Evolutionary conservation across 345 rosid species (phyloP).

Genomic region (Dipteronia sinensis): DNA sequence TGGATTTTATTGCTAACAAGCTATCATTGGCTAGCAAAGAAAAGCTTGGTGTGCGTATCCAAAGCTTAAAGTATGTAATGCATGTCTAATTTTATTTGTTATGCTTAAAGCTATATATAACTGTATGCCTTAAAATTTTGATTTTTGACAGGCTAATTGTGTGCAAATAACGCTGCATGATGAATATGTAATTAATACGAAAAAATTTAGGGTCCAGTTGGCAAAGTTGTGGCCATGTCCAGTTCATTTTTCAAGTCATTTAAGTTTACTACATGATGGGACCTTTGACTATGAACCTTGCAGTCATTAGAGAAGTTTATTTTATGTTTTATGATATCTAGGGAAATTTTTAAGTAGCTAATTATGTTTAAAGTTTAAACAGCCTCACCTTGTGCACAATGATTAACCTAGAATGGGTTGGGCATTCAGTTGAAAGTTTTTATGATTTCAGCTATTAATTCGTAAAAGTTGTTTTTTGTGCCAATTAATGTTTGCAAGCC

Average conservation of each 20-base stretch:
- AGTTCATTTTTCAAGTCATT: not conserved
- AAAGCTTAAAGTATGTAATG: constrained; percentile 64
- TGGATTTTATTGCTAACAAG: constrained; percentile 63
- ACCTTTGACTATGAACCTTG: not conserved
- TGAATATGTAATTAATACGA: not conserved
- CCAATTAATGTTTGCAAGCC: not conserved
- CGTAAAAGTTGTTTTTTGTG: not conserved
- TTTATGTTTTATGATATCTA: not conserved
- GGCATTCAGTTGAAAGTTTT: too few relatives aligned
- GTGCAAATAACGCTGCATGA: not conserved
- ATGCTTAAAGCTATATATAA: not conserved
- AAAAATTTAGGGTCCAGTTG: not conserved
- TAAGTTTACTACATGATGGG: too few relatives aligned
- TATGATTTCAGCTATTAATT: not conserved
- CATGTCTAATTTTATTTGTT: not conserved
- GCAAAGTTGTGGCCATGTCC: not conserved
- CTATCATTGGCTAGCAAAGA: constrained; percentile 54
- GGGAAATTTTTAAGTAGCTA: not conserved
- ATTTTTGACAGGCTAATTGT: not conserved
- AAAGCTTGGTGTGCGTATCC: constrained; percentile 79
- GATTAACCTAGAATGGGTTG: not conserved
- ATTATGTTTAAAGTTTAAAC: not conserved
- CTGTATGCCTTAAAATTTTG: not conserved
- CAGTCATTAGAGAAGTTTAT: not conserved
- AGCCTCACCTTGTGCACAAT: not conserved